Base-by-base conservation (phyloP, 768 basidiomycete genomes). In the Clitopilus hobsonii region DNA sequence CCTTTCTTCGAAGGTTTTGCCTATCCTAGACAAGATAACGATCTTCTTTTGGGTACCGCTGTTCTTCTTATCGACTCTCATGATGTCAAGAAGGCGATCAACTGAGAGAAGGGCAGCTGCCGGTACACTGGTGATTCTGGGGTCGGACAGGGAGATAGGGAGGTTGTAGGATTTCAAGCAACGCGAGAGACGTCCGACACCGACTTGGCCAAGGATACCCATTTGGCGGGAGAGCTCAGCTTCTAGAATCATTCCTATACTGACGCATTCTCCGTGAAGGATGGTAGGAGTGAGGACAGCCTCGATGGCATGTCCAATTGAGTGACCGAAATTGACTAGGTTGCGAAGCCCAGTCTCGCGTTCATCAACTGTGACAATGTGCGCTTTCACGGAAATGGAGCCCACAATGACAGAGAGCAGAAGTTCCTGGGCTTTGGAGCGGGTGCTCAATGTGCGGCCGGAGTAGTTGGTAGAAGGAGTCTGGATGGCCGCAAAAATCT, bases 261-360 rank as follows among this genome's bases (percentile, higher is more conserved):
- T 85, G 64, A 99, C 86, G 62, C 96, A 98, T 70, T 99, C 97
- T 38, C 97, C 97, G 62, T 99, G 97, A 10, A 99, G 83, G 58
- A 98, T 89, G 14, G 86, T 81, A 18, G 96, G 96, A 0, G 96
- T 96, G 54, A 98, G 75, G 32, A 98, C 84, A 6, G 94, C 97
- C 72, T 99, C 97, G 64, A 98, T 95, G 14, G 96, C 97, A 73
- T 99, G 97, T 0, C 97, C 97, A 63, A 99, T 95, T 38, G 90
- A 94, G 71, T 99, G 97, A 1, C 97, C 97, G 65, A 98, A 98
- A 72, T 99, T 99, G 76, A 99, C 96, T 53, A 99, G 86, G 75
- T 98, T 98, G 59, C 97, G 91, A 38, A 99, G 80, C 20, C 97
- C 92, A 0, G 94, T 94, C 74, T 99, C 97, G 65, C 89, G 91